Evolutionary conservation across 129 eudicot genomes (phyloP), one percentile per base, ranked within the genome.

Genomic region (Pulicaria dysenterica): DNA sequence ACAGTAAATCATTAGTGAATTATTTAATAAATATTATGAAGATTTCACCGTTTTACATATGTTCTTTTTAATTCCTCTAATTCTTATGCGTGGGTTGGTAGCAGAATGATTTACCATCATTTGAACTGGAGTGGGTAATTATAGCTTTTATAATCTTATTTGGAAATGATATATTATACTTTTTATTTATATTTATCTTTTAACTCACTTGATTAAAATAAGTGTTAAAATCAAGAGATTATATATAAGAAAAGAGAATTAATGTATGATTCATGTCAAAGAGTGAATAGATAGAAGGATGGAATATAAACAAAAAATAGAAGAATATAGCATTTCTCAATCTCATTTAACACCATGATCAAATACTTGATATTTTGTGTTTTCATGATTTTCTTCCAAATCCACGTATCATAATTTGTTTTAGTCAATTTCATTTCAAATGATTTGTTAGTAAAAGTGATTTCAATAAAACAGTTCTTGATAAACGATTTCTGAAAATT

Each of bases 61-160:
- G 24, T n/a, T 48, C n/a, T 49, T 14, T 67, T 50, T 6, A 0
- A 3, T 3, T n/a, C 40, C 68, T 62, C 14, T 62, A n/a, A 6
- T 47, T 24, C 6, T 3, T 6, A 16, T 47, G 11, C 48, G 37
- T 48, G 9, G 61, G 70, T 73, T 61, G 78, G 38, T 7, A 58
- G 10, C 16, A 73, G 16, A 42, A 73, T 73, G 70, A 73, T 61
- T 73, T 15, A 58, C 67, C 77, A 72, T 72, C 68, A 72, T 72
- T 58, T 17, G 6, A 31, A 58, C 45, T 58, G 67, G 77, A 72
- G 77, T 72, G 68, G 77, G 38, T 38, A 24, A 31, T 72, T 72
- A 72, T 19, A 58, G 57, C 36, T 72, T 68, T 72, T 58, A 58
- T 43, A 72, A 38, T 72, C 76, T 72, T 58, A 58, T 72, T 58